Conservation (phyloP, 2,329 filamentous ascomycete genomes). For the Stagonosporopsis cucurbitacearum region DNA sequence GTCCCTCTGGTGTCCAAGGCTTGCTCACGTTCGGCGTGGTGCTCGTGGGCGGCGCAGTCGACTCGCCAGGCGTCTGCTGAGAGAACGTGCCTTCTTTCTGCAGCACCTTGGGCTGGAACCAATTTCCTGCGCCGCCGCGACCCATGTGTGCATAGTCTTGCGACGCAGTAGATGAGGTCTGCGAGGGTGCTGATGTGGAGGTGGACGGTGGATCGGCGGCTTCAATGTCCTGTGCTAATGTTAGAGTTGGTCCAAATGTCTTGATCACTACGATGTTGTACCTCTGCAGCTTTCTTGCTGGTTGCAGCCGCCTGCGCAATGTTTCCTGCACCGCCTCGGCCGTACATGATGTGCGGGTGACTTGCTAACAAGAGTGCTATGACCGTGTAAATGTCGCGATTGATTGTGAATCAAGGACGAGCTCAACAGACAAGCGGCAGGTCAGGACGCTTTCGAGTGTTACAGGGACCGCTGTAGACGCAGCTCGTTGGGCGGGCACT, state of each 20-base stretch:
- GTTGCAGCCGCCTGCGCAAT: slow-evolving; percentile 47
- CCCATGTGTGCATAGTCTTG: slow-evolving; percentile 54
- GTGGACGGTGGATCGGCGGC: slow-evolving; percentile 39
- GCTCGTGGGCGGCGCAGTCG: slow-evolving; percentile 37
- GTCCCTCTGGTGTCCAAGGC: slow-evolving; percentile 45
- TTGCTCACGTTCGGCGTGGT: slow-evolving; percentile 38
- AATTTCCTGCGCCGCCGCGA: slow-evolving; percentile 56
- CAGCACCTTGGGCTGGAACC: slow-evolving; percentile 52
- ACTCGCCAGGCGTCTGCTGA: slow-evolving; percentile 27
- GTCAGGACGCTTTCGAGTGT: not conserved
- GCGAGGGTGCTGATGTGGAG: slow-evolving; percentile 17
- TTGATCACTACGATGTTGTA: slow-evolving; percentile 8
- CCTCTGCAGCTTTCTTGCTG: slow-evolving; percentile 40
- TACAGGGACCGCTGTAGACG: slow-evolving; percentile 5
- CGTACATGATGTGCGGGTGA: slow-evolving; percentile 38
- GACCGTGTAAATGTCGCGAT: not conserved
- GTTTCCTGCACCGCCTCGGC: slow-evolving; percentile 57
- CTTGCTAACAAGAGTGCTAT: not conserved
- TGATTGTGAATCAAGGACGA: not conserved
- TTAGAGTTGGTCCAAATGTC: not conserved
- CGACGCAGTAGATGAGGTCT: slow-evolving; percentile 24
- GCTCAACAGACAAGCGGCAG: too few species aligned
- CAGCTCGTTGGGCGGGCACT: slow-evolving; percentile 25
- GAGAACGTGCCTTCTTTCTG: slow-evolving; percentile 49
- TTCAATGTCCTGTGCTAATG: slow-evolving; percentile 47